These are phyloP conservation scores for Sporothrix inflata DNA, from an alignment of 2,329 filamentous ascomycete species.

Conservation along the genomic window DNA sequence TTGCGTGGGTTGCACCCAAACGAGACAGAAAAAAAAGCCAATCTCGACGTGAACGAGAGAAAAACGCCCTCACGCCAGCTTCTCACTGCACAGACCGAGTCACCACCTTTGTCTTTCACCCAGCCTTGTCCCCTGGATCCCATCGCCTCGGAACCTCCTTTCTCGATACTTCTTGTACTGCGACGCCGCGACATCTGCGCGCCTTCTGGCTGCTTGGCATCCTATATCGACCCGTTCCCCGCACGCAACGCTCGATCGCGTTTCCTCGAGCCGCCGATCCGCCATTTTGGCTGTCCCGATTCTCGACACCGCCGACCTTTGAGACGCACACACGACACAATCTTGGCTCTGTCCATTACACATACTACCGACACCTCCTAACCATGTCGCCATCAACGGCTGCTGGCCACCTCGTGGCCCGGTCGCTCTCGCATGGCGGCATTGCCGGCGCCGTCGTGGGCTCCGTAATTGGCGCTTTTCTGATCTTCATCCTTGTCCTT, in stretches of 20 bases:
- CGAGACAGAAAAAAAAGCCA: constrained; percentile 4
- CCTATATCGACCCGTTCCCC: neutral
- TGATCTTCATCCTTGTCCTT: constrained; percentile 41
- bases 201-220: constrained; percentile 5
- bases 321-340: neutral
- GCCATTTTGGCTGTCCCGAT: neutral
- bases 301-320: neutral
- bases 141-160: neutral
- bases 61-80: neutral
- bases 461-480: constrained; percentile 38
- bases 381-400: constrained; percentile 29
- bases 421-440: constrained; percentile 39
- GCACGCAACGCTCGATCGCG: constrained; percentile 8
- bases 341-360: neutral
- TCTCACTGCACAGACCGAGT: neutral
- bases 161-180: neutral
- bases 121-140: neutral
- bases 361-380: neutral
- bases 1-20: constrained; percentile 26
- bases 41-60: neutral
- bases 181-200: neutral
- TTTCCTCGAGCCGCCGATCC: neutral
- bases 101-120: neutral
- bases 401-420: constrained; percentile 26
- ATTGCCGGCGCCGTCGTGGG: constrained; percentile 44